Percentiles rank a stretch among this genome's conserved stretches.
Conservation (phyloP, 176 grass and related monocot genomes). For the Coix lacrymajobi region DNA sequence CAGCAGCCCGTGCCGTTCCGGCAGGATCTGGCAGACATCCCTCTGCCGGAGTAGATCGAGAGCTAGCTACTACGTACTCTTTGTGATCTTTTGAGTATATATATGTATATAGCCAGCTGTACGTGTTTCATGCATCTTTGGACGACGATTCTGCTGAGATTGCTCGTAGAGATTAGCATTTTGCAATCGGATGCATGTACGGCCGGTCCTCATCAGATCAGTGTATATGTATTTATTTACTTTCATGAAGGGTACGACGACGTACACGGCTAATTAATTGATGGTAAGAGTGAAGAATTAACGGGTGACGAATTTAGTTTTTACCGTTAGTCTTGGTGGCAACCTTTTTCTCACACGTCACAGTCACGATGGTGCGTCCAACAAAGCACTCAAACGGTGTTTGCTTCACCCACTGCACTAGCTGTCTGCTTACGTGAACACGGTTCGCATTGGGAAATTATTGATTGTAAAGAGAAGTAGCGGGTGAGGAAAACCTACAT, state of each 20-base stretch:
- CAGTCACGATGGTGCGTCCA: neutral
- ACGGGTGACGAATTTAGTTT: too few relatives aligned
- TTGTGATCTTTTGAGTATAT: too few relatives aligned
- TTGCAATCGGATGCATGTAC: neutral
- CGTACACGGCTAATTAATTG: too few relatives aligned
- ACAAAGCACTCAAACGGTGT: neutral
- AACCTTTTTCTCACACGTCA: neutral
- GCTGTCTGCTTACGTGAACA: too few relatives aligned
- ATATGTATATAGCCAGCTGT: neutral
- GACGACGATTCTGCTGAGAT: neutral
- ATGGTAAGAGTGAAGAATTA: neutral
- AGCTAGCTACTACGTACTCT: too few relatives aligned
- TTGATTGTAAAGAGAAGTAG: too few relatives aligned
- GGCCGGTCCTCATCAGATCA: neutral
- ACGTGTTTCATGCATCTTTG: neutral
- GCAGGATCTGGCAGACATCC: conserved; percentile 65
- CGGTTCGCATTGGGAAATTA: too few relatives aligned
- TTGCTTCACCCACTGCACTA: too few relatives aligned
- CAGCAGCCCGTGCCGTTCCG: conserved; percentile 47
- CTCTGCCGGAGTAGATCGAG: conserved; percentile 38
- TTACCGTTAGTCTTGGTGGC: neutral
- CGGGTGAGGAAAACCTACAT: too few relatives aligned
- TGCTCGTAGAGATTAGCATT: neutral
- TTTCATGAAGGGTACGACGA: neutral
- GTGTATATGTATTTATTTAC: neutral